Evolutionary conservation across 768 basidiomycete species (phyloP).

Genomic region (Tephrocybe sp.): DNA sequence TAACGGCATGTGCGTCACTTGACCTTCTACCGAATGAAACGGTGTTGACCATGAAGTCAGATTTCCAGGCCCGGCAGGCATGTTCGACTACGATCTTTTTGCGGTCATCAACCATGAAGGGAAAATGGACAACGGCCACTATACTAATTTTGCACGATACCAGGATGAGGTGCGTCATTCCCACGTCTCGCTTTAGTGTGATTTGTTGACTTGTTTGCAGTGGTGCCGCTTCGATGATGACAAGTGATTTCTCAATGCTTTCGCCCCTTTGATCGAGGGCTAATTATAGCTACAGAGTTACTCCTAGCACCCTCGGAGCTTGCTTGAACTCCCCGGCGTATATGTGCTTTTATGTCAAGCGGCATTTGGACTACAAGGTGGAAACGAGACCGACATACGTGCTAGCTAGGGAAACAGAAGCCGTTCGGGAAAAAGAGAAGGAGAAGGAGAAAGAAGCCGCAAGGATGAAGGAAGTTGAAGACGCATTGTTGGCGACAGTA

Average conservation of each 20-base stretch:
- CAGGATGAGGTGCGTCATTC: conserved; percentile 70
- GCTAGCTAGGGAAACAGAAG: conserved; percentile 63
- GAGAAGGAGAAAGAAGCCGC: conserved; percentile 47
- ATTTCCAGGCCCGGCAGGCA: conserved; percentile 55
- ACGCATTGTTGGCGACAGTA: conserved; percentile 57
- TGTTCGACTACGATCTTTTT: conserved; percentile 91
- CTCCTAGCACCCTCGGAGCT: conserved; percentile 62
- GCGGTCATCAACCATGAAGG: conserved; percentile 95
- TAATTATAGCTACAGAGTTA: conserved; percentile 50
- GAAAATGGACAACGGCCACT: conserved; percentile 92
- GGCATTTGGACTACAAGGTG: conserved; percentile 82
- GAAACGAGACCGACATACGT: conserved; percentile 68
- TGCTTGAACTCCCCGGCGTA: conserved; percentile 79
- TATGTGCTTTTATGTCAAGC: conserved; percentile 96
- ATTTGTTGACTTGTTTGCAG: conserved; percentile 32
- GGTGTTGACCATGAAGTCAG: conserved; percentile 23
- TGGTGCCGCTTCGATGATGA: conserved; percentile 97
- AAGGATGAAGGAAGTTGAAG: conserved; percentile 63
- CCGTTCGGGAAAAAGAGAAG: conserved; percentile 54
- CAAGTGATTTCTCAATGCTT: conserved; percentile 48
- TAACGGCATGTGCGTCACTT: conserved; percentile 26
- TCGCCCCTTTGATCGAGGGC: conserved; percentile 5
- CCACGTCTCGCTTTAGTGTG: background rate
- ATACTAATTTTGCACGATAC: conserved; percentile 83
- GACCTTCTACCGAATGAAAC: background rate